A percentile compares a stretch with the other conserved stretches of the same genome.
Conservation (phyloP, 1,139 yeast species). For the Zygotorulaspora mrakii region DNA sequence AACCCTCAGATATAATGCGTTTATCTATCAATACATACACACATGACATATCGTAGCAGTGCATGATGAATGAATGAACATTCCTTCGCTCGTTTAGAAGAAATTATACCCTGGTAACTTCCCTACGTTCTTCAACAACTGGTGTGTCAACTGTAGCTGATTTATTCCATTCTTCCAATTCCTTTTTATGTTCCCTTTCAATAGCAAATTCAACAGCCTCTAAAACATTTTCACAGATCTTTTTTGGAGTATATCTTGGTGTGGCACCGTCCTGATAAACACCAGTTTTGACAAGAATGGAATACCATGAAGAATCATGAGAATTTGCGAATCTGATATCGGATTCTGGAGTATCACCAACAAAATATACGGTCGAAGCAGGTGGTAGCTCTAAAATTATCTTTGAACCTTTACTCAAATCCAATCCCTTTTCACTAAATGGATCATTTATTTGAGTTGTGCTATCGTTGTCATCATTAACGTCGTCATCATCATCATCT, state of each 20-base stretch:
- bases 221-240: constrained; percentile 65
- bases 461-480: not conserved
- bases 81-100: too few relatives aligned
- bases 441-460: constrained; percentile 6
- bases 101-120: too few relatives aligned
- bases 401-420: constrained; percentile 41
- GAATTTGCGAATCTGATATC: constrained; percentile 85
- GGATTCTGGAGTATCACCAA: constrained; percentile 90
- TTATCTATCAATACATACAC: not conserved
- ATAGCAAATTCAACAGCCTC: constrained; percentile 81
- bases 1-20: not conserved
- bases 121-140: constrained; percentile 25
- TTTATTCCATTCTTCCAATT: constrained; percentile 64
- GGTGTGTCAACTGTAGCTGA: constrained; percentile 30
- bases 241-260: constrained; percentile 76
- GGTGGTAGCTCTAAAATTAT: constrained; percentile 61
- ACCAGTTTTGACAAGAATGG: constrained; percentile 82
- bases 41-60: too few relatives aligned
- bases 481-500: constrained; percentile 16
- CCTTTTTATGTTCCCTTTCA: constrained; percentile 71
- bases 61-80: too few relatives aligned
- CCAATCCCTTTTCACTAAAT: constrained; percentile 31
- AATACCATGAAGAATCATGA: constrained; percentile 79
- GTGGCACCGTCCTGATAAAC: constrained; percentile 76
- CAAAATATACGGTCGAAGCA: constrained; percentile 81